A percentile compares a stretch with the other conserved stretches of the same genome.
phyloP scores from a whole-genome alignment of 257 asterid species.

The Lantana camara region DNA sequence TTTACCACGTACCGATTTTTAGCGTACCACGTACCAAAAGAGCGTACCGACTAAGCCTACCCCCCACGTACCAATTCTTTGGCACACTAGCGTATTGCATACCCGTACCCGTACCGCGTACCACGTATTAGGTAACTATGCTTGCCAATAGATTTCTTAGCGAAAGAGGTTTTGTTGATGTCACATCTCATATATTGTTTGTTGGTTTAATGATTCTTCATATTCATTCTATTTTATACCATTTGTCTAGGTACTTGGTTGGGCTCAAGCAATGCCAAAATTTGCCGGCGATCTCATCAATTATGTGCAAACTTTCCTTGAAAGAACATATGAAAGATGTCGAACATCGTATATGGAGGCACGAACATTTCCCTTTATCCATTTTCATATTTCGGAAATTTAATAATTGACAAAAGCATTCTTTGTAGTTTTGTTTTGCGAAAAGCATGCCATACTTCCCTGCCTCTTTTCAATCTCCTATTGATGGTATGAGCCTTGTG shows the following conservation, averaged over 20 bases:
- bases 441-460: slow-evolving; percentile 20
- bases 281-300: slow-evolving; percentile 83
- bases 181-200: slow-evolving; percentile 38
- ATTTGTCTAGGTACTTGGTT: slow-evolving; percentile 84
- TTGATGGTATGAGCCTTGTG: slow-evolving; percentile 20
- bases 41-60: too few relatives aligned
- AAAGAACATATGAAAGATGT: slow-evolving; percentile 97
- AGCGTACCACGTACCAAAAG: too few relatives aligned
- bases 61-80: too few relatives aligned
- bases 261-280: slow-evolving; percentile 99
- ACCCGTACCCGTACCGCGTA: slow-evolving; percentile 94
- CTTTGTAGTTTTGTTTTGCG: slow-evolving; percentile 12
- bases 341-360: slow-evolving; percentile 99
- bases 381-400: slow-evolving; percentile 26
- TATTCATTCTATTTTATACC: slow-evolving; percentile 17
- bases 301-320: slow-evolving; percentile 94
- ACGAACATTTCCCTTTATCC: slow-evolving; percentile 24
- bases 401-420: slow-evolving; percentile 19
- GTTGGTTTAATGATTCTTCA: slow-evolving; percentile 12
- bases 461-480: slow-evolving; percentile 12
- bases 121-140: slow-evolving; percentile 95
- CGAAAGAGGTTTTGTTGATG: slow-evolving; percentile 77
- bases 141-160: slow-evolving; percentile 89
- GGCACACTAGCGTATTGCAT: too few relatives aligned
- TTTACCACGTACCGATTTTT: too few relatives aligned